phyloP scores from a whole-genome alignment of 2,329 filamentous ascomycete genomes.

The Penicillium janthinellum region DNA sequence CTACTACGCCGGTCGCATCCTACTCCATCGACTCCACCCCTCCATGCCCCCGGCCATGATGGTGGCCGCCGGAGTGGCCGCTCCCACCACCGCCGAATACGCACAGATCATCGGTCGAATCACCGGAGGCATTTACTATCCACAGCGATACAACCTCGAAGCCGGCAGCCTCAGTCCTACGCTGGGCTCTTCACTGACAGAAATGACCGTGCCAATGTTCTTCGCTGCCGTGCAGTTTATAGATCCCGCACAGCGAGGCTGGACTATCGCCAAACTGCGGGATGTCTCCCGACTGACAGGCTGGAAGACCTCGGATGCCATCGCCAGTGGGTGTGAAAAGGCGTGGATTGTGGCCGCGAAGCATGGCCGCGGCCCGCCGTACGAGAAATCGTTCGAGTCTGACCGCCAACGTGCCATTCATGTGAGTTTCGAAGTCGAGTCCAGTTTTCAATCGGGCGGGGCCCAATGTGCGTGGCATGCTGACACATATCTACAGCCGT shows the following conservation, averaged over 20 bases:
- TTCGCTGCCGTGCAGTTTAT: slow-evolving; percentile 82
- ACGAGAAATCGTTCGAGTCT: slow-evolving; percentile 47
- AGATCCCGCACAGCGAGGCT: slow-evolving; percentile 70
- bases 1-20: slow-evolving; percentile 81
- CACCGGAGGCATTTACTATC: slow-evolving; percentile 65
- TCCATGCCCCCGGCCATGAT: slow-evolving; percentile 89
- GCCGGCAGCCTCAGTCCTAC: slow-evolving; percentile 68
- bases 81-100: slow-evolving; percentile 68
- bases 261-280: slow-evolving; percentile 73
- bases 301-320: slow-evolving; percentile 80
- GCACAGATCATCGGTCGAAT: slow-evolving; percentile 80
- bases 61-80: slow-evolving; percentile 78
- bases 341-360: slow-evolving; percentile 77
- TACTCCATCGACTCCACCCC: slow-evolving; percentile 80
- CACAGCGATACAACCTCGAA: slow-evolving; percentile 39
- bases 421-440: slow-evolving; percentile 17
- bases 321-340: slow-evolving; percentile 81
- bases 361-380: slow-evolving; percentile 74
- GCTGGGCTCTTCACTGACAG: slow-evolving; percentile 78
- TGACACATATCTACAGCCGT: slow-evolving; percentile 23
- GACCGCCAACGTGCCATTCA: slow-evolving; percentile 14
- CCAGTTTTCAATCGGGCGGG: not conserved
- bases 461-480: not conserved
- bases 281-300: slow-evolving; percentile 80
- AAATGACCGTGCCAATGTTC: slow-evolving; percentile 80